Percentiles rank a stretch among this genome's conserved stretches.
These are phyloP conservation scores for Thelonectria rubi DNA, from an alignment of 2,329 filamentous ascomycete genomes.

Conservation along the genomic window DNA sequence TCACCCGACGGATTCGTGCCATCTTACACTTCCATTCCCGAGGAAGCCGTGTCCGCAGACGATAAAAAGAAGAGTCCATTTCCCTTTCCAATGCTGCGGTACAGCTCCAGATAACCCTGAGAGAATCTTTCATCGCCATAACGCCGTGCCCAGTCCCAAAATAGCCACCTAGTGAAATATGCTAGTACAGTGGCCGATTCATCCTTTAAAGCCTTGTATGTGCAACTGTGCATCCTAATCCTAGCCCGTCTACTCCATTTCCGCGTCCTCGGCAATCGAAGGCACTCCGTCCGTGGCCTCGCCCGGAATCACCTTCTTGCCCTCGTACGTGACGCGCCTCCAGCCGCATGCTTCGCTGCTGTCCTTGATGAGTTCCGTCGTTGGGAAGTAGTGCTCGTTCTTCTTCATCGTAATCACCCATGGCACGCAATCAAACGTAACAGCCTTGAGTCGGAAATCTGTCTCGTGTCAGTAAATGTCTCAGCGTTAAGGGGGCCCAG, in stretches of 20 bases:
- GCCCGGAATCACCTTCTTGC: slow-evolving; percentile 60
- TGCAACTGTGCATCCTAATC: background rate
- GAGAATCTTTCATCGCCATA: slow-evolving; percentile 49
- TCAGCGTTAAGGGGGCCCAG: background rate
- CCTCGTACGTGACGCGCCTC: slow-evolving; percentile 70
- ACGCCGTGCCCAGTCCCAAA: slow-evolving; percentile 43
- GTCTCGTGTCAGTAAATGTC: slow-evolving; percentile 28
- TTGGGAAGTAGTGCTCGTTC: slow-evolving; percentile 94
- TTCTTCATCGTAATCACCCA: slow-evolving; percentile 99
- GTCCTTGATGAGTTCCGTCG: slow-evolving; percentile 75
- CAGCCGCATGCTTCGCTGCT: slow-evolving; percentile 66
- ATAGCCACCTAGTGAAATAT: slow-evolving; percentile 12
- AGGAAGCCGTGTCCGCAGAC: slow-evolving; percentile 15
- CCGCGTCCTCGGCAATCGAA: slow-evolving; percentile 53
- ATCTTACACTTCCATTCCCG: slow-evolving; percentile 23
- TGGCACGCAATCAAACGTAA: slow-evolving; percentile 97
- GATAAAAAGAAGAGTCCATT: slow-evolving; percentile 4
- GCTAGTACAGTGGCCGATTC: slow-evolving; percentile 19
- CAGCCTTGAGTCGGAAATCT: slow-evolving; percentile 96
- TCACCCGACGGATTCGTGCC: background rate
- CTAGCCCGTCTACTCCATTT: slow-evolving; percentile 49
- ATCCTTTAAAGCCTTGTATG: slow-evolving; percentile 6
- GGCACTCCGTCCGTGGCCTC: slow-evolving; percentile 63
- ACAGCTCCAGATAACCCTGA: slow-evolving; percentile 47
- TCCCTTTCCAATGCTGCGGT: slow-evolving; percentile 28